These are phyloP conservation scores for Cyphellophora attinorum DNA, from an alignment of 2,329 filamentous ascomycete species.

Conservation along the genomic window DNA sequence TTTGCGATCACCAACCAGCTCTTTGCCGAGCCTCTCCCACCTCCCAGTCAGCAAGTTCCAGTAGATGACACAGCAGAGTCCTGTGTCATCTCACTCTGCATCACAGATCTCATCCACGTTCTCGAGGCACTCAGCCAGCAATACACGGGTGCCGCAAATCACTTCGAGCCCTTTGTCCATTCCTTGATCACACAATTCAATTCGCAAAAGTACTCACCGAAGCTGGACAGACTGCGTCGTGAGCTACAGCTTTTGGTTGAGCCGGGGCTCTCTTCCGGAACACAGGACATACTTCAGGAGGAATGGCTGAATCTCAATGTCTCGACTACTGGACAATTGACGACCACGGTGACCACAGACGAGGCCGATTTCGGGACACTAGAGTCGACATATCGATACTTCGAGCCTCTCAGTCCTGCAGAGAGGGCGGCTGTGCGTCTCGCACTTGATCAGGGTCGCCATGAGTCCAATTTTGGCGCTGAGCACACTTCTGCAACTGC, in stretches of 20 bases:
- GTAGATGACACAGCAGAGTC: background rate
- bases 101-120: constrained; percentile 15
- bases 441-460: background rate
- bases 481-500: background rate
- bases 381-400: background rate
- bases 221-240: constrained; percentile 13
- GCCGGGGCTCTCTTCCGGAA: constrained; percentile 16
- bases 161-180: constrained; percentile 12
- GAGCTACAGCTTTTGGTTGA: constrained; percentile 15
- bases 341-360: background rate
- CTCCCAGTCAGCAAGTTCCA: constrained; percentile 11
- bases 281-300: constrained; percentile 15
- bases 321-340: constrained; percentile 5
- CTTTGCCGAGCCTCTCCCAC: constrained; percentile 5
- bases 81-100: constrained; percentile 6
- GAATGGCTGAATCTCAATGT: constrained; percentile 13
- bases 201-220: constrained; percentile 10
- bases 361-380: background rate
- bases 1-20: constrained; percentile 12
- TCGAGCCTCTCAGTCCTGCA: constrained; percentile 8
- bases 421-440: constrained; percentile 15
- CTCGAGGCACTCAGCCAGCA: constrained; percentile 55
- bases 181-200: constrained; percentile 12
- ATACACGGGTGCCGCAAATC: constrained; percentile 59
- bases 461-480: too few relatives aligned